phyloP scores from a whole-genome alignment of 1,284 basidiomycete genomes.

The Tilletia indica region DNA sequence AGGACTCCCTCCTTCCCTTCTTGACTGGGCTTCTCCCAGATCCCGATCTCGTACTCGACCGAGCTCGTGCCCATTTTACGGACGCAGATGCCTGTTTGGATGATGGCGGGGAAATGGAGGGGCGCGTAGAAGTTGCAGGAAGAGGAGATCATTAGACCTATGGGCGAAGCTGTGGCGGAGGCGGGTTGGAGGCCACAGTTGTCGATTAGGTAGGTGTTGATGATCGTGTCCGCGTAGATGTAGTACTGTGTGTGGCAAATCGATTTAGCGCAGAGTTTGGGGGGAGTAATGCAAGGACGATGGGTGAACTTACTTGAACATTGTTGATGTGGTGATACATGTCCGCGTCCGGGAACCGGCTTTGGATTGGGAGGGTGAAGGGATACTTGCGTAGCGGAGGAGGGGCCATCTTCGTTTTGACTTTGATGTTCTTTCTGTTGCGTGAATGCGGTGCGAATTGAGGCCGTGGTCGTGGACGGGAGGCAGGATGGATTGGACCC shows the following conservation, averaged over 20 bases:
- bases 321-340: neutral
- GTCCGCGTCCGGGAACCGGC: neutral
- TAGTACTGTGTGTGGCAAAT: neutral
- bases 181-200: slow-evolving; percentile 10
- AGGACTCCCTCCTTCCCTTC: neutral
- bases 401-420: neutral
- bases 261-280: too few relatives aligned
- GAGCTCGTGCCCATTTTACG: neutral
- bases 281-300: neutral
- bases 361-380: neutral
- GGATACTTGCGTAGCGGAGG: neutral
- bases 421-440: too few relatives aligned
- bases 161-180: neutral
- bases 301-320: neutral
- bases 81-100: neutral
- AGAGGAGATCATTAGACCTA: slow-evolving; percentile 1
- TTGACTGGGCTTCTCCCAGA: slow-evolving; percentile 1
- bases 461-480: neutral
- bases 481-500: too few relatives aligned
- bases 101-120: slow-evolving; percentile 12
- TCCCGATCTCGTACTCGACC: slow-evolving; percentile 13
- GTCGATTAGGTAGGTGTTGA: slow-evolving; percentile 11
- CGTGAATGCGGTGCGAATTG: too few relatives aligned
- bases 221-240: slow-evolving; percentile 1
- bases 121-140: slow-evolving; percentile 7